Base-by-base conservation (phyloP, 441 rosid genomes). In the Mallotus japonicus region DNA sequence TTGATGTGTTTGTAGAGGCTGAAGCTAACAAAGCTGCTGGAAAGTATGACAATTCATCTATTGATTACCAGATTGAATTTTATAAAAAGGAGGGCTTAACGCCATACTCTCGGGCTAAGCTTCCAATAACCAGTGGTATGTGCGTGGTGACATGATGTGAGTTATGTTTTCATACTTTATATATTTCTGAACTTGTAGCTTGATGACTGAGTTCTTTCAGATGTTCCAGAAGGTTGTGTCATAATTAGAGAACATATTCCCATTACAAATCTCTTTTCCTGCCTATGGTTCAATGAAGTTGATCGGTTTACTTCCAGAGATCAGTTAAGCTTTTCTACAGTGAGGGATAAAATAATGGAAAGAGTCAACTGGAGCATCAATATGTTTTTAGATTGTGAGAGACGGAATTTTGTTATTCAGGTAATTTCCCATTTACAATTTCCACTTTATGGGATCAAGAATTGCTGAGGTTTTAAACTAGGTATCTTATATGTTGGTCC, bases 201-300 rank as follows among this genome's bases (percentile, higher is more conserved):
- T 61, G 22, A 47, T 81, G 70, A 49, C 63, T 62, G 72, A 14
- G 58, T 73, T 77, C 65, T 61, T 78, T 76, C 89, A 90, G 98
- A 92, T 85, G 98, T 92, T 81, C 98, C 98, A 20, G 98, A 92
- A 81, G 98, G 98, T 3, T 92, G 98, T 69, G 92, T 88, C 19
- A 83, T 92, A 76, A 85, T 92, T 63, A 87, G 85, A 75, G 96
- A 91, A 73, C 93, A 92, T 78, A 82, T 85, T 67, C 95, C 93
- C 2, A 85, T 91, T 64, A 85, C 92, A 42, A 91, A 89, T 76
- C 87, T 91, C 53, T 88, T 91, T 79, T 79, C 90, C 22, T 93
- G 98, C 82, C 81, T 89, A 14, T 93, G 98, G 98, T 93, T 91
- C 87, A 91, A 91, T 60, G 98, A 93, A 84, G 98, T 93, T 15